Evolutionary conservation across 495 filamentous ascomycete genomes (phyloP), one percentile per base, ranked within the genome.

Genomic region (Penicillium waksmanii): DNA sequence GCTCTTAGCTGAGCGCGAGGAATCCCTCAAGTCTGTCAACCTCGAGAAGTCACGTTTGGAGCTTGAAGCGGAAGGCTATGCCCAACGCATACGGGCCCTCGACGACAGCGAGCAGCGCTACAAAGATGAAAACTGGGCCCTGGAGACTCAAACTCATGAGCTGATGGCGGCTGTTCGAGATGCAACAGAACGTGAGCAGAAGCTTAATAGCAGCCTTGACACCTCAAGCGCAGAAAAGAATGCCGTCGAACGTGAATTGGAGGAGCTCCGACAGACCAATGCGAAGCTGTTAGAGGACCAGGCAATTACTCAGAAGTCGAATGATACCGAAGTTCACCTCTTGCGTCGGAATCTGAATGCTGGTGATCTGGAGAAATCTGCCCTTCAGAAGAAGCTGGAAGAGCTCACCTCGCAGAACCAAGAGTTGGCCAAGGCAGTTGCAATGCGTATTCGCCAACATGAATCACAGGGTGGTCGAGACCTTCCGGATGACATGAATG

Each of bases 81-180:
- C 86, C 55, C 87, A 93, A 68, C 87, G 92, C 11, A 79, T 97
- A 49, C 88, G 88, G 65, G 80, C 80, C 7, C 78, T 98, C 35
- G 93, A 97, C 65, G 95, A 98, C 72, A 96, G 89, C 65, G 95
- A 98, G 75, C 89, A 92, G 70, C 86, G 90, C 17, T 96, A 93
- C 73, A 98, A 97, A 72, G 95, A 98, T 68, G 94, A 96, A 69
- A 98, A 98, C 67, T 98, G 95, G 95, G 90, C 88, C 59, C 81
- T 98, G 44, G 95, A 97, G 74, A 92, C 92, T 2, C 87, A 89
- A 63, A 84, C 91, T 25, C 95, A 96, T 56, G 93, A 97, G 53
- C 77, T 93, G 25, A 80, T 88, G 59, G 83, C 89, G 8, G 73
- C 82, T 15, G 79, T 84, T 47, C 87, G 84, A 66, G 92, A 95